Conservation (phyloP, 2,329 filamentous ascomycete genomes). For the Pseudogymnoascus verrucosus region DNA sequence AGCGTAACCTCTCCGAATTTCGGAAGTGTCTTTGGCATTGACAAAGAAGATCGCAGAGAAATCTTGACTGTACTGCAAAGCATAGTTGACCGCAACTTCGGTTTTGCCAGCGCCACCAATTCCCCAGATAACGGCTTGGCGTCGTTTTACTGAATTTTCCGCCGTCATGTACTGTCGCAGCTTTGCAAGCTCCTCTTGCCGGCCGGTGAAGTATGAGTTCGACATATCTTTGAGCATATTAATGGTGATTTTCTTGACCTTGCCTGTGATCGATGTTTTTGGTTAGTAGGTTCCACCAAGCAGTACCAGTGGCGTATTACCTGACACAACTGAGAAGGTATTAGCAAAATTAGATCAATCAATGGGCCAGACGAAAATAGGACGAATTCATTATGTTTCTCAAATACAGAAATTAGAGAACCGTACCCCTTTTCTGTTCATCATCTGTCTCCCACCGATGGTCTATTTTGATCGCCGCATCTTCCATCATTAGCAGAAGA, state of each 20-base stretch:
- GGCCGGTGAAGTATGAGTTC: not conserved
- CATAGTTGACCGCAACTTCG: not conserved
- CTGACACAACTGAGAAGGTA: not conserved
- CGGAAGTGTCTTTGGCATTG: not conserved
- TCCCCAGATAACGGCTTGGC: not conserved
- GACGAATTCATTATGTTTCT: not conserved
- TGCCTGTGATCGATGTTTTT: not conserved
- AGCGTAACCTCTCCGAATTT: not conserved
- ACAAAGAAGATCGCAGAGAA: not conserved
- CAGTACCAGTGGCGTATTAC: not conserved
- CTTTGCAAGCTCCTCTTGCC: not conserved
- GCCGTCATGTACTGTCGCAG: not conserved
- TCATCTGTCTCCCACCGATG: conserved; percentile 10
- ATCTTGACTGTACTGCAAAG: not conserved
- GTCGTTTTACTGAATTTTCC: not conserved
- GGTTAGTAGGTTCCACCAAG: not conserved
- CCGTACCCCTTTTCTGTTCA: not conserved
- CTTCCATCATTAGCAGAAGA: conserved; percentile 14
- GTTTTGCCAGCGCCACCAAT: not conserved
- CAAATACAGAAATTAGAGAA: not conserved
- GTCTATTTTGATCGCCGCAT: conserved; percentile 14
- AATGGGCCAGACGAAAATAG: not conserved
- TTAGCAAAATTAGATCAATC: not conserved
- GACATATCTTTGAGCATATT: not conserved
- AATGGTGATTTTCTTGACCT: not conserved